Evolutionary conservation across 148 eudicot genomes (phyloP).

Genomic region (Beta vulgaris): DNA sequence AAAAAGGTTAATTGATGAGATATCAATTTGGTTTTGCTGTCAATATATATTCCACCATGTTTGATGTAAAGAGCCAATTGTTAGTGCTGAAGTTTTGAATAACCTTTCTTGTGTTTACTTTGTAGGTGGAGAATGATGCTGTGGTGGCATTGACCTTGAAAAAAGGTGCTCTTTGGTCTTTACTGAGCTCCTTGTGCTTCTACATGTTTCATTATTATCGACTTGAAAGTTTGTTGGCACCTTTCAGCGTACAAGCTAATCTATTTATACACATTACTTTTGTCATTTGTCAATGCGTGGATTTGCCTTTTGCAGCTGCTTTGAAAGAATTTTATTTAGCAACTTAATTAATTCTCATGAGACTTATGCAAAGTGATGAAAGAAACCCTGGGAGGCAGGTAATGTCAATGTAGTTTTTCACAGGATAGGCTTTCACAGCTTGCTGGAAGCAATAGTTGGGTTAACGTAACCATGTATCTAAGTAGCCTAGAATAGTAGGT

Average conservation of each 20-base stretch:
- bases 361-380: neutral
- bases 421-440: neutral
- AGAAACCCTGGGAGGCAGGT: neutral
- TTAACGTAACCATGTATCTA: neutral
- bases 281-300: neutral
- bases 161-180: constrained; percentile 55
- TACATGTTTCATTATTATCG: neutral
- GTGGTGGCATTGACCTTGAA: constrained; percentile 89
- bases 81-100: neutral
- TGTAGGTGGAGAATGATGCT: constrained; percentile 97
- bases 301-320: neutral
- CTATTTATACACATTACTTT: too few relatives aligned
- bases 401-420: neutral
- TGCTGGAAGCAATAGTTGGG: too few relatives aligned
- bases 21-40: constrained; percentile 5
- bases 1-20: neutral
- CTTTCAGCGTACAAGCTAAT: neutral
- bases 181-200: constrained; percentile 2
- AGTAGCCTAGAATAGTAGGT: neutral
- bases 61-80: neutral
- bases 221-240: neutral
- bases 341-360: neutral
- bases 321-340: neutral
- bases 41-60: neutral
- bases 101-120: constrained; percentile 3